These are phyloP conservation scores for Insectozyma bohioensis DNA, from an alignment of 1,139 yeast genomes.

Conservation along the genomic window DNA sequence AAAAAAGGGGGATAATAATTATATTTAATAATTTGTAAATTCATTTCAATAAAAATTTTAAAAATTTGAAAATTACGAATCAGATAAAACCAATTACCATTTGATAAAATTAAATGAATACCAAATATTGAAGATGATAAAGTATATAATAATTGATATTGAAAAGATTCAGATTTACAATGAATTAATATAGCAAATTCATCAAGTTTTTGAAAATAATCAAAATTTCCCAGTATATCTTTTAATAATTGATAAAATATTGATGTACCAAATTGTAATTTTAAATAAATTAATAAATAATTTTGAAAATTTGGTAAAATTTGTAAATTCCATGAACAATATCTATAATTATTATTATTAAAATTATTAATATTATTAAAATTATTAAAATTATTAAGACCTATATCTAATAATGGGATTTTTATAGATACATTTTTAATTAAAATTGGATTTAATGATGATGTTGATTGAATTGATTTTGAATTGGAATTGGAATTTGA, in stretches of 20 bases:
- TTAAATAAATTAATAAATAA: conserved; percentile 7
- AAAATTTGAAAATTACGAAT: not conserved
- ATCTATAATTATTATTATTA: not conserved
- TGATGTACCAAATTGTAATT: conserved; percentile 2
- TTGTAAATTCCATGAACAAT: conserved; percentile 3
- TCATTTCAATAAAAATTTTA: conserved; percentile 5
- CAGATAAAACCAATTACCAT: conserved; percentile 4
- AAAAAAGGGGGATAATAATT: too few relatives aligned
- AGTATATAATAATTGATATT: conserved; percentile 2
- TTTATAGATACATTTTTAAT: not conserved
- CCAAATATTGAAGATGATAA: conserved; percentile 8
- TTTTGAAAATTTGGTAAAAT: conserved; percentile 1
- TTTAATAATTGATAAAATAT: conserved; percentile 1
- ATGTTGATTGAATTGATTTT: too few relatives aligned
- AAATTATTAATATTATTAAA: too few relatives aligned
- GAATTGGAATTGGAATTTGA: too few relatives aligned
- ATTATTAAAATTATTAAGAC: too few relatives aligned
- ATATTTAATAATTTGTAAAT: conserved; percentile 8
- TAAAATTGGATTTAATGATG: not conserved
- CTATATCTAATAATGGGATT: not conserved
- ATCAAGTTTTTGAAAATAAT: conserved; percentile 7
- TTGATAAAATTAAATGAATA: conserved; percentile 2
- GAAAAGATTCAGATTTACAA: conserved; percentile 2
- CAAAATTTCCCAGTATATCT: conserved; percentile 3
- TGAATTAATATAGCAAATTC: conserved; percentile 10